Evolutionary conservation across 768 basidiomycete genomes (phyloP).

Genomic region (Mycena capillaripes): DNA sequence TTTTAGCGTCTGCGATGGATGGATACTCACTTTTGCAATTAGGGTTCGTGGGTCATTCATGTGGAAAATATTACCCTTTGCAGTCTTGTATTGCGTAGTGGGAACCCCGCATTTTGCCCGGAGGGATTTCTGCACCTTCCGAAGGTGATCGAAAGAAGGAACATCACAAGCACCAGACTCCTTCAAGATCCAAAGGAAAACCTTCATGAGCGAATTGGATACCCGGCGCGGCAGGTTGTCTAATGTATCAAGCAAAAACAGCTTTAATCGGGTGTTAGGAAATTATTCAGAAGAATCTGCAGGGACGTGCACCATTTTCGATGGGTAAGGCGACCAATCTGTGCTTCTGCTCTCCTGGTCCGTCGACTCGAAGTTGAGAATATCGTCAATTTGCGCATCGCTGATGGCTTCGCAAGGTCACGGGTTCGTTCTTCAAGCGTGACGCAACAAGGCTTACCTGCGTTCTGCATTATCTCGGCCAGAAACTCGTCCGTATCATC

Average conservation of each 20-base stretch:
- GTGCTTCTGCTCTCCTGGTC: background rate
- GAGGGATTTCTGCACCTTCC: slow-evolving; percentile 5
- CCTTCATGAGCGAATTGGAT: slow-evolving; percentile 23
- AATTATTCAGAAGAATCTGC: background rate
- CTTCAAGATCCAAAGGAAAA: slow-evolving; percentile 25
- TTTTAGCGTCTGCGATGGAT: too few relatives aligned
- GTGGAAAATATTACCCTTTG: slow-evolving; percentile 22
- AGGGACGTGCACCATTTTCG: slow-evolving; percentile 6
- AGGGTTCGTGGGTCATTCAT: slow-evolving; percentile 27
- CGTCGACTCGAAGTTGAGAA: slow-evolving; percentile 26
- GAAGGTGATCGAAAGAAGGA: slow-evolving; percentile 20
- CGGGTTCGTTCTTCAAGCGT: slow-evolving; percentile 1
- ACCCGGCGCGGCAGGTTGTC: slow-evolving; percentile 25
- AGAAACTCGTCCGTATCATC: slow-evolving; percentile 15
- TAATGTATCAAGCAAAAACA: slow-evolving; percentile 20
- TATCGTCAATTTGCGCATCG: background rate
- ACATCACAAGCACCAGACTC: slow-evolving; percentile 11
- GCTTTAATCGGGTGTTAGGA: background rate
- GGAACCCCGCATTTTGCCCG: slow-evolving; percentile 16
- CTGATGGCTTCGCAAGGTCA: background rate
- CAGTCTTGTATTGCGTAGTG: slow-evolving; percentile 4
- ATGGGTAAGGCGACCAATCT: slow-evolving; percentile 21
- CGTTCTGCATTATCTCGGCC: slow-evolving; percentile 14
- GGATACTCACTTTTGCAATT: slow-evolving; percentile 12
- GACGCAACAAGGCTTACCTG: background rate